Evolutionary conservation across 305 asterid species (phyloP).

Genomic region (Fraxinus velutina): DNA sequence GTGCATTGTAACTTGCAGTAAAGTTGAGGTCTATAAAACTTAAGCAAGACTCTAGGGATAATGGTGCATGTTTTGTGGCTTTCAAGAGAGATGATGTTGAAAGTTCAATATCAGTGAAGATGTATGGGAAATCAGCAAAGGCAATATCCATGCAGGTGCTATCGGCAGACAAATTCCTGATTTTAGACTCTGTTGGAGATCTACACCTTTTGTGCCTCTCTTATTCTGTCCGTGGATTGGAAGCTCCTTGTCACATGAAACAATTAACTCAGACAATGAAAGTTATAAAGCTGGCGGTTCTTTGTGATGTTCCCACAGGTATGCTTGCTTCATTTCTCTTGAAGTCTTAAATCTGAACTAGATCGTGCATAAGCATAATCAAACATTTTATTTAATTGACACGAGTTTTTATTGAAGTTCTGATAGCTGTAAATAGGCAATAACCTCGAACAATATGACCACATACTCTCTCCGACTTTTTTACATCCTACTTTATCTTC

Average conservation of each 20-base stretch:
- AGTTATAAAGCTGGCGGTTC: constrained; percentile 56
- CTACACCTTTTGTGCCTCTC: constrained; percentile 52
- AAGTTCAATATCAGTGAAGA: constrained; percentile 30
- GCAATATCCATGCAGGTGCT: constrained; percentile 62
- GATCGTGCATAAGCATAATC: background rate
- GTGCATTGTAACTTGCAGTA: constrained; percentile 68
- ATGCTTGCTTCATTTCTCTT: constrained; percentile 19
- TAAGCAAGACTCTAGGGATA: constrained; percentile 61
- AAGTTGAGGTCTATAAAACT: constrained; percentile 64
- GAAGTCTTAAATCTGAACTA: constrained; percentile 1
- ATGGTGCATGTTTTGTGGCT: constrained; percentile 53
- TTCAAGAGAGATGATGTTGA: constrained; percentile 44
- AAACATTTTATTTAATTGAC: background rate
- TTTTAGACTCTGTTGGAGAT: constrained; percentile 72
- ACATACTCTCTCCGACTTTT: background rate
- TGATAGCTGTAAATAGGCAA: background rate
- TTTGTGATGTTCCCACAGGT: constrained; percentile 57
- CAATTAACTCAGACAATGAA: constrained; percentile 54
- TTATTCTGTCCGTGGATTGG: constrained; percentile 45
- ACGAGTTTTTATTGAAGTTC: constrained; percentile 8
- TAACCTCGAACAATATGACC: background rate
- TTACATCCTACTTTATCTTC: background rate
- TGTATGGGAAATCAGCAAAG: constrained; percentile 46
- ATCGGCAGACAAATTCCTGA: constrained; percentile 49
- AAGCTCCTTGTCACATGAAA: constrained; percentile 40